Evolutionary conservation across 2,329 filamentous ascomycete species (phyloP).

Genomic region (Ambrosiella beaveri): DNA sequence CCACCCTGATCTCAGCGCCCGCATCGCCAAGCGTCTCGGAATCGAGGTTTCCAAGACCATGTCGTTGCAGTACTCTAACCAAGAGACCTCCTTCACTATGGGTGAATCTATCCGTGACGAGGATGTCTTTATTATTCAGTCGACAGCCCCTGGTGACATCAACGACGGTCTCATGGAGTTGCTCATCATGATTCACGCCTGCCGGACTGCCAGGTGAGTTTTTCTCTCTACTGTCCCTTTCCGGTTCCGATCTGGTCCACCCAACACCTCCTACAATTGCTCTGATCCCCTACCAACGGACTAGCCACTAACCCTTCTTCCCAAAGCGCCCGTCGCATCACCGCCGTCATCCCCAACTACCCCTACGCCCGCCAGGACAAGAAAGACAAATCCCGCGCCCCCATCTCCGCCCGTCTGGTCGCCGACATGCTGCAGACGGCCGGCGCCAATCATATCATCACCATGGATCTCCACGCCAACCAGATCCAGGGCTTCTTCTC

Average conservation of each 20-base stretch:
- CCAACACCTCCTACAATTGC: not conserved
- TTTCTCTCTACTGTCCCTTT: not conserved
- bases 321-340: constrained; percentile 60
- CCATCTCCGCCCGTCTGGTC: constrained; percentile 88
- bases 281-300: not conserved
- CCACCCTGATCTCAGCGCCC: constrained; percentile 30
- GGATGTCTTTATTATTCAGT: constrained; percentile 93
- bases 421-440: constrained; percentile 96
- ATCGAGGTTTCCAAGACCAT: constrained; percentile 65
- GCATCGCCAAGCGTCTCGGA: constrained; percentile 37
- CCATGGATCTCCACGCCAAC: constrained; percentile 89
- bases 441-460: constrained; percentile 57
- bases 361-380: constrained; percentile 95
- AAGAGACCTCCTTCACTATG: constrained; percentile 80
- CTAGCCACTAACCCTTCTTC: not conserved
- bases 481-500: constrained; percentile 99
- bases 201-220: constrained; percentile 34
- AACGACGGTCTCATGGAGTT: constrained; percentile 98
- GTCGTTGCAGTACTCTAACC: constrained; percentile 71
- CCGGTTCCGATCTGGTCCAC: too few relatives aligned
- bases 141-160: constrained; percentile 85
- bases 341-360: constrained; percentile 89
- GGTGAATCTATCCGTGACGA: constrained; percentile 93
- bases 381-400: constrained; percentile 85
- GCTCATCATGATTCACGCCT: constrained; percentile 95